Base-by-base conservation (phyloP, 805 yeast species). In the Saturnispora hagleri region DNA sequence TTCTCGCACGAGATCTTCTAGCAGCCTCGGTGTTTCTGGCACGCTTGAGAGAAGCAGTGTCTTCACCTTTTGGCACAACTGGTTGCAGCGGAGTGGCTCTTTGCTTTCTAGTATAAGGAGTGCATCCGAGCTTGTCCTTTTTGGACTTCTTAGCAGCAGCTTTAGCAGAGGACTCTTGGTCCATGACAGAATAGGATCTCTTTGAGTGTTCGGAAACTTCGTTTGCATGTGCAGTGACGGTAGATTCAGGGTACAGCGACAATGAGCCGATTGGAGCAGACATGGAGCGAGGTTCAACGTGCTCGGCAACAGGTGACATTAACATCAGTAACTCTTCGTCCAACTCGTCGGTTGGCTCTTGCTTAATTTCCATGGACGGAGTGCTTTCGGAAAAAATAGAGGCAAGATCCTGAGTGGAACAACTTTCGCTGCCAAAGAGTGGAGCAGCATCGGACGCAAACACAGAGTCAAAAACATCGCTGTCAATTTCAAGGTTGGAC, bases 1-100 rank as follows among this genome's bases (percentile, higher is more conserved):
- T 89, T 67, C 96, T 81, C 24, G 97, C 97, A 63, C 97, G 77
- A 27, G 96, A 89, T 64, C 97, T 80, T 69, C 97, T 82, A 7
- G 97, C 97, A 59, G 98, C 97, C 66, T 89, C 96, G n/a, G 91
- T 91, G 77, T 93, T 91, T 69, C 91, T 83, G 8, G 98, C 98
- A 66, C 98, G 83, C 73, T 91, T 91, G 61, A 86, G 67, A 45
- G 88, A 79, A 52, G 76, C 77, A n/a, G 84, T 79, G 67, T 89
- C 96, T 47, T 66, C 69, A 26, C 73, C 66, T 44, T 76, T 78
- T 33, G 79, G 74, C 46, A 78, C 77, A 51, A 89, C 75, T 9
- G 95, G 95, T 58, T 75, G 72, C 67, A 89, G 74, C 8, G 95
- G 95, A 53, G 73, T 70, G 28, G 78, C 57, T 61, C 96, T 81